These are phyloP conservation scores for Chimonanthus salicifolius DNA, from an alignment of 164 flowering plant genomes.

Conservation along the genomic window DNA sequence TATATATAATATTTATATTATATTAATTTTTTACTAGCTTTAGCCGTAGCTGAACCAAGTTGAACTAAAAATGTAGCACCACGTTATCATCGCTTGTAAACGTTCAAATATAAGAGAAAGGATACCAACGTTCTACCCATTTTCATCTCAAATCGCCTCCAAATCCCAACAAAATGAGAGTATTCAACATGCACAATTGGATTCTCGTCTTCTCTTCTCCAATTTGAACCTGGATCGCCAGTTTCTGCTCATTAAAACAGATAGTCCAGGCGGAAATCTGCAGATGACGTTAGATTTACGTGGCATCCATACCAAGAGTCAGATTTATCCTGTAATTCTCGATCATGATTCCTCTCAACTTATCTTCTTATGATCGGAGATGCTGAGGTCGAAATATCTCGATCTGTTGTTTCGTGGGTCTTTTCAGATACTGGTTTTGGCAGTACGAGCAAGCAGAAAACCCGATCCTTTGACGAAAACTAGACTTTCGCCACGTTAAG, in stretches of 20 bases:
- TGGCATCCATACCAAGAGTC: constrained; percentile 1
- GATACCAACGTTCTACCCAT: background rate
- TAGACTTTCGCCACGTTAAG: constrained; percentile 1
- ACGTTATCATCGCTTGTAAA: background rate
- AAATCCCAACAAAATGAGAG: background rate
- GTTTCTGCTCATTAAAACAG: constrained; percentile 1
- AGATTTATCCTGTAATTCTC: constrained; percentile 11
- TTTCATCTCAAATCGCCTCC: background rate
- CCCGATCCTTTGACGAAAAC: background rate
- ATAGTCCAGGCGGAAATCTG: constrained; percentile 1
- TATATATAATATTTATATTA: too few relatives aligned
- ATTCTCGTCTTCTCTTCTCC: constrained; percentile 3
- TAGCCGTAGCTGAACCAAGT: too few relatives aligned
- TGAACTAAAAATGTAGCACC: too few relatives aligned
- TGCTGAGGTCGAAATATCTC: background rate
- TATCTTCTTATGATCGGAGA: background rate
- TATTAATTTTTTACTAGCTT: too few relatives aligned
- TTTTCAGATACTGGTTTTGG: background rate
- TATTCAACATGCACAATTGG: background rate
- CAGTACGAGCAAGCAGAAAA: background rate
- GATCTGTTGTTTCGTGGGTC: background rate
- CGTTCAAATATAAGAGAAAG: background rate
- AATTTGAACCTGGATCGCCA: constrained; percentile 5
- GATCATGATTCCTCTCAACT: constrained; percentile 3
- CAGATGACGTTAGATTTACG: constrained; percentile 13